Base-by-base conservation (phyloP, 2,329 filamentous ascomycete species). In the Sporothrix luriei region DNA sequence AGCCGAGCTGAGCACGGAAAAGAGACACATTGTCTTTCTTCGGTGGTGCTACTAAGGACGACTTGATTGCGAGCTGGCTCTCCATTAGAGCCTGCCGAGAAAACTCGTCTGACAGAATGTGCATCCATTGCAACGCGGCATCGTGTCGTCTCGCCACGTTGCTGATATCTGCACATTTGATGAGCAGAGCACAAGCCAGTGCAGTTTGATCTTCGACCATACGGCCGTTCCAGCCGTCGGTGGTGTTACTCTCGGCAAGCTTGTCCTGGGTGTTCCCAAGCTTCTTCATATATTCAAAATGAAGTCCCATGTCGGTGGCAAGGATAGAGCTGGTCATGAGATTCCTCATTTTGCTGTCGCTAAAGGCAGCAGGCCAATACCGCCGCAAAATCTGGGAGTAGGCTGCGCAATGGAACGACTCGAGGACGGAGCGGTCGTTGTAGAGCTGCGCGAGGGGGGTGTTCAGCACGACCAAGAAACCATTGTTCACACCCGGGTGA, bases 121-220 rank as follows among this genome's bases (percentile, higher is more conserved):
- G 87, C 75, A 95, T 97, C 95, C 95, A 99, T 77, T 90, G 86
- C 55, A 92, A 84, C 26, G 95, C 95, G 33, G 93, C 88, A 69
- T 90, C 85, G 78, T 95, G 94, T 69, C 89, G 90, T 69, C 95
- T 89, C 68, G 94, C 93, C 78, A 98, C 95, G 78, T 99, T 99
- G 81, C 94, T 97, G 77, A 99, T 98, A 79, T 99, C 95, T 51
- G 95, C 95, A 78, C 95, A 98, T 79, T 99, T 99, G 81, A 99
- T 97, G 71, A 99, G 82, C 69, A 99, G 82, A 16, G 93, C 93
- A 79, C 95, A 98, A n/a, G 91, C 83, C 61, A 98, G 81, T 11
- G 91, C 88, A 74, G 90, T 91, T 74, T 93, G 87, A 74, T 94
- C 90, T 71, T 95, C 90, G 13, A 90, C 78, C 74, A 90, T 86